Base-by-base conservation (phyloP, 208 protist genomes). In the Crithidia mellificae region DNA sequence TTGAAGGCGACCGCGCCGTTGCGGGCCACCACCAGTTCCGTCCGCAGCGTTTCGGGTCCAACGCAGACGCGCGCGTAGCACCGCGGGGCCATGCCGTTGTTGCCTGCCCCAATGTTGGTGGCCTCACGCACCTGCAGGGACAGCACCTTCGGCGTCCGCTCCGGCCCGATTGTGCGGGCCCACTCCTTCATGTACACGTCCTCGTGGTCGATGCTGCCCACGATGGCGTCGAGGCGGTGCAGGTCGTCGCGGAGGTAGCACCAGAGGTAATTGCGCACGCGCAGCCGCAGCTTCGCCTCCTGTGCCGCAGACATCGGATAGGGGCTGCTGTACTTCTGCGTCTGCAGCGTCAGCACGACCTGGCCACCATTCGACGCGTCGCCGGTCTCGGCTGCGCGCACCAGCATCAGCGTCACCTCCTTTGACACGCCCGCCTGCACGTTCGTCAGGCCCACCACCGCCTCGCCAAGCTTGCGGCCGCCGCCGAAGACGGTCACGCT, bases 241-340 rank as follows among this genome's bases (percentile, higher is more conserved):
- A 95, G 76, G 46, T 93, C 85, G 71, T 91, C 87, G 36, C 87
- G 85, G 36, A 89, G 76, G 73, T 91, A 83, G 61, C 66, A 80
- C 88, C 87, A 93, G 43, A 95, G 63, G 63, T 81, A 93, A 57
- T 81, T 80, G 67, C 69, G 69, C 51, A 95, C 76, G 57, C 90
- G 90, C 30, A 74, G 54, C 24, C 87, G 87, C 38, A 83, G 55
- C 25, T 57, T 29, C 44, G 74, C 68, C 68, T 90, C 81, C 63
- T 78, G 46, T 34, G 4, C n/a, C 6, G 71, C 63, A 25, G 63
- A 70, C 58, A 83, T 63, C 39, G 54, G 63, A 43, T 72, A 38
- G 25, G 78, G 76, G 43, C 74, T 79, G 66, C 62, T 81, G 77
- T 84, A 93, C 53, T 62, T 68, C 36, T 81, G 27, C 32, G 85